Conservation (phyloP, 2,329 filamentous ascomycete species). For the Cladosporium colombiae region DNA sequence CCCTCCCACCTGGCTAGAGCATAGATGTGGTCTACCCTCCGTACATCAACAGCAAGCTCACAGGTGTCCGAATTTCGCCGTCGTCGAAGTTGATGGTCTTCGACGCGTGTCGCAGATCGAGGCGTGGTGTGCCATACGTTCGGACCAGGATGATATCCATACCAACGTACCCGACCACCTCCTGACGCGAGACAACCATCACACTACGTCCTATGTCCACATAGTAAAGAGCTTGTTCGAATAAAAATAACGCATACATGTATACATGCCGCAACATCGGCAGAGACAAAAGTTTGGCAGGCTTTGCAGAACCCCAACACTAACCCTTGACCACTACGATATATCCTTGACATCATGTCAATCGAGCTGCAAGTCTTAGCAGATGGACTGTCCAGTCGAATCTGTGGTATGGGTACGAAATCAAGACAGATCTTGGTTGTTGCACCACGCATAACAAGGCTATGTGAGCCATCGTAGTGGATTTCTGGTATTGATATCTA, state of each 20-base stretch:
- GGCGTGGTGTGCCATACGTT: background rate
- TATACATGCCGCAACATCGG: background rate
- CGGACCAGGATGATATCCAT: background rate
- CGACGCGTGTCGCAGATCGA: no score
- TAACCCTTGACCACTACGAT: background rate
- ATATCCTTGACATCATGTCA: background rate
- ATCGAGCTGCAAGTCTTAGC: background rate
- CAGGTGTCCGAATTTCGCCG: no score
- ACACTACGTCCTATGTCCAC: no score
- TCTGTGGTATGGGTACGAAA: background rate
- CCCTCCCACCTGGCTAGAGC: no score
- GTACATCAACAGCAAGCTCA: background rate
- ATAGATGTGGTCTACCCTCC: background rate
- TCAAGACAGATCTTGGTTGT: no score
- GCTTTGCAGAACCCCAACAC: background rate
- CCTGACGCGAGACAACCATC: no score
- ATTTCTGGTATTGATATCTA: background rate
- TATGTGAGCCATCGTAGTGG: background rate
- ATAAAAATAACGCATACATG: background rate
- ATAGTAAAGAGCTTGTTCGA: background rate
- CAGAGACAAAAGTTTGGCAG: background rate
- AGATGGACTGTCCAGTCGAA: background rate
- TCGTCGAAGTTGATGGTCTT: no score
- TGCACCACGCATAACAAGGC: no score
- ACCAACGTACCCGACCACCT: background rate